Evolutionary conservation across 495 filamentous ascomycete species (phyloP).

Genomic region (Tuber aestivum): DNA sequence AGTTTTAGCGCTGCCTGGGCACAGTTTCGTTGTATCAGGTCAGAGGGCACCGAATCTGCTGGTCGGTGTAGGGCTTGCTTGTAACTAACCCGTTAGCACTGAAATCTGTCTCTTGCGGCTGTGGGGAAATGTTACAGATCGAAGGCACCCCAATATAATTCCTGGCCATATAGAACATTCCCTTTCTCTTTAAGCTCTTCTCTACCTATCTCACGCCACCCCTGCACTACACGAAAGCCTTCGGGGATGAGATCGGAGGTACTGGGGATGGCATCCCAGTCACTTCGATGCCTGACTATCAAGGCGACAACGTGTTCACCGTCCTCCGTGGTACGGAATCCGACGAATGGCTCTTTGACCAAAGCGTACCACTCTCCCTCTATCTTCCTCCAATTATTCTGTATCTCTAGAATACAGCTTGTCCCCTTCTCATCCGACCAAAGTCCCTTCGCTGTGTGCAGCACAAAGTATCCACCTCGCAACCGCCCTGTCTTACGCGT

Average conservation of each 20-base stretch:
- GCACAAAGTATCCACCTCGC: not conserved
- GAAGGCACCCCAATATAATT: not conserved
- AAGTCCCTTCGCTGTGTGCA: not conserved
- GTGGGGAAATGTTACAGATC: not conserved
- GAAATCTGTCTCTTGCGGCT: not conserved
- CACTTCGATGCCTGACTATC: not conserved
- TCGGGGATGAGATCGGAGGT: not conserved
- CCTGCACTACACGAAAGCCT: not conserved
- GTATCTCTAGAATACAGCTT: constrained; percentile 1
- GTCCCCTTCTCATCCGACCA: not conserved
- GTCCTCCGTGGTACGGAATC: not conserved
- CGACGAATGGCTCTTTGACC: constrained; percentile 2
- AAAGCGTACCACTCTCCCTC: not conserved
- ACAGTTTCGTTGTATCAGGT: constrained; percentile 1
- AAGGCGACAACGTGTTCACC: not conserved
- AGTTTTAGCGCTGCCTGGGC: not conserved
- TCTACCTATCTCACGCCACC: not conserved
- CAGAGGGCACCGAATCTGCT: not conserved
- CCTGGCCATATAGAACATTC: not conserved
- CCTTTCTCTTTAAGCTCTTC: constrained; percentile 4
- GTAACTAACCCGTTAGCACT: constrained; percentile 2
- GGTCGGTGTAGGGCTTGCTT: not conserved
- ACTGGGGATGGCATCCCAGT: not conserved
- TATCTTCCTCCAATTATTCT: constrained; percentile 1
- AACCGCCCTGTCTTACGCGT: not conserved